phyloP scores from a whole-genome alignment of 1,284 basidiomycete species.

The Phellopilus nigrolimitatus region DNA sequence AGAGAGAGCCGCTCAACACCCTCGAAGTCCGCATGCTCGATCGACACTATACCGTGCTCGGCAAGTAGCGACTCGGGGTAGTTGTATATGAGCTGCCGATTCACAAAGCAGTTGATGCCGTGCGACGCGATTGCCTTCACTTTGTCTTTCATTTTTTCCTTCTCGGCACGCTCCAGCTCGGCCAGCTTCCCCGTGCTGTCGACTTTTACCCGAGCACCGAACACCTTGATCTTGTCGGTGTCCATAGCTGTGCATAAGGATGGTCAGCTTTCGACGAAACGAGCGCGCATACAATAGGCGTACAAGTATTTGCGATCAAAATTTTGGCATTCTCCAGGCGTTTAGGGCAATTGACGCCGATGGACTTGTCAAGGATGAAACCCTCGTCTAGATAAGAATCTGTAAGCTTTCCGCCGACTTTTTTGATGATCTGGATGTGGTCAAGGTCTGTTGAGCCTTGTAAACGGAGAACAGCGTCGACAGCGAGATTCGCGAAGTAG shows the following conservation, averaged over 20 bases:
- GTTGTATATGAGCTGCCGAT: conserved; percentile 99
- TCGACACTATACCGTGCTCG: conserved; percentile 92
- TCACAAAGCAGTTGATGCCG: conserved; percentile 98
- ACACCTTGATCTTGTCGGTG: conserved; percentile 99
- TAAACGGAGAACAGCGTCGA: conserved; percentile 92
- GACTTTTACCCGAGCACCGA: conserved; percentile 94
- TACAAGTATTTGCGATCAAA: conserved; percentile 95
- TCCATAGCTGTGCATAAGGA: conserved; percentile 88
- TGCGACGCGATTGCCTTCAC: conserved; percentile 93
- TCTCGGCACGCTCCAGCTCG: conserved; percentile 93
- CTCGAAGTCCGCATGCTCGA: conserved; percentile 99
- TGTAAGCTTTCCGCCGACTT: conserved; percentile 96
- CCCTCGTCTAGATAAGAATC: conserved; percentile 99
- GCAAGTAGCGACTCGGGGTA: conserved; percentile 94
- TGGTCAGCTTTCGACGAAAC: conserved; percentile 4
- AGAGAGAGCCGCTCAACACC: conserved; percentile 95
- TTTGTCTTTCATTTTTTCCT: conserved; percentile 99
- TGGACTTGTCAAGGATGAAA: conserved; percentile 97
- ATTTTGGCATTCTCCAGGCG: conserved; percentile 94
- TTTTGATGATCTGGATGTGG: conserved; percentile 99
- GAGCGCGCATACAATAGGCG: conserved; percentile 28
- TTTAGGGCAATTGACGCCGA: conserved; percentile 94
- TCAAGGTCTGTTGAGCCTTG: conserved; percentile 98
- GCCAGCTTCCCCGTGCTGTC: conserved; percentile 96
- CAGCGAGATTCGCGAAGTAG: conserved; percentile 98